A percentile compares a stretch with the other conserved stretches of the same genome.
phyloP scores from a whole-genome alignment of 2,329 filamentous ascomycete species.

The Aspergillus sclerotialis region DNA sequence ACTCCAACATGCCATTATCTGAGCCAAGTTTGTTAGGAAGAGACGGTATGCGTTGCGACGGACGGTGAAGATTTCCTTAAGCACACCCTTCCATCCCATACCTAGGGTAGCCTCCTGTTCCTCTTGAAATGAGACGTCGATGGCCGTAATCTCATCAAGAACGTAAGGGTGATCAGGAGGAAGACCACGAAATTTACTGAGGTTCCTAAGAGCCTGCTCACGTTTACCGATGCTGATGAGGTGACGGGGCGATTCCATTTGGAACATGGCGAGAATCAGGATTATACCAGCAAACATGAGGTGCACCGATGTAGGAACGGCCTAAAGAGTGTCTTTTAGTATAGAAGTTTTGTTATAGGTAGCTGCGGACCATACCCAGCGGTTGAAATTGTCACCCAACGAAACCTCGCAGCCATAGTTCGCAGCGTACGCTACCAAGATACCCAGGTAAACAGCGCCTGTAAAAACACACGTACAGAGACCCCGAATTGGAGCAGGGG shows the following conservation, averaged over 20 bases:
- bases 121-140: constrained; percentile 57
- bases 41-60: constrained; percentile 63
- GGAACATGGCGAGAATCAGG: constrained; percentile 57
- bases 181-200: constrained; percentile 3
- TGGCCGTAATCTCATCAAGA: constrained; percentile 52
- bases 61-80: constrained; percentile 61
- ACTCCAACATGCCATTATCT: constrained; percentile 64
- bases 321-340: constrained; percentile 3
- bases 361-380: constrained; percentile 1
- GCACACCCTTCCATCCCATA: constrained; percentile 51
- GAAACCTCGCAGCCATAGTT: constrained; percentile 52
- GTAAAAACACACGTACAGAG: constrained; percentile 62
- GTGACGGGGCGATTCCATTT: constrained; percentile 60
- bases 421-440: constrained; percentile 68
- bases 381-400: constrained; percentile 13
- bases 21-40: constrained; percentile 57
- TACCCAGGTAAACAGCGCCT: constrained; percentile 64
- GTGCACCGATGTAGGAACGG: constrained; percentile 58
- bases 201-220: constrained; percentile 27
- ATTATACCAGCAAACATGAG: constrained; percentile 66
- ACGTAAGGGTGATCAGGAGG: constrained; percentile 37
- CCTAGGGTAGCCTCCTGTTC: constrained; percentile 63
- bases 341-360: constrained; percentile 8
- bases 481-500: constrained; percentile 48
- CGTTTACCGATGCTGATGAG: constrained; percentile 56